Base-by-base conservation (phyloP, 495 filamentous ascomycete genomes). In the Neurospora cerealis region DNA sequence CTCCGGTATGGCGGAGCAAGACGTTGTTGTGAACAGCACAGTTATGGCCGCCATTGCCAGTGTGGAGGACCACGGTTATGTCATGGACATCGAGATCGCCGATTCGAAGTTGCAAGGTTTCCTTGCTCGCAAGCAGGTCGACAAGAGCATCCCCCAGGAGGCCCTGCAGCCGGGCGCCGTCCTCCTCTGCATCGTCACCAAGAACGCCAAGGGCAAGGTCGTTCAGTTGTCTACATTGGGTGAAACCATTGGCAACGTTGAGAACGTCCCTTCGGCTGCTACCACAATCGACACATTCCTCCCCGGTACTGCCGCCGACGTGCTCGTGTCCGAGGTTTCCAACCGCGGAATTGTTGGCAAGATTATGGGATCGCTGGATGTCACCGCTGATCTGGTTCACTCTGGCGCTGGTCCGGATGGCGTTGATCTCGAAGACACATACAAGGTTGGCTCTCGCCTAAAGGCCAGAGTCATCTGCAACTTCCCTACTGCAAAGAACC, bases 41-140 rank as follows among this genome's bases (percentile, higher is more conserved):
- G 81, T 98, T 24, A 97, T 98, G 85, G 94, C 95, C 24, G 92
- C 93, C 1, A 91, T 99, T 69, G 81, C 86, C 44, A 98, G 95
- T 78, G 91, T 96, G 28, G 96, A 99, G 82, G 96, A 99, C 75
- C 95, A 98, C 81, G 96, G 96, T 77, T 83, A 97, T 72, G 87
- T 98, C 71, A 97, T 98, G 95, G 93, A 97, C 77, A 83, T 99
- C 46, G 93, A 92, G 17, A 85, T 98, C 32, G 86, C 89, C 66
- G 89, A 90, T 69, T 83, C 87, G 21, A 81, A 86, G 40, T 74
- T 94, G 41, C 91, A 88, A 79, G 96, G 92, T 1, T 99, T 99
- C 83, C 87, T 99, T 81, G 90, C 94, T n/a, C 91, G 90, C 17
- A 95, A 93, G 79, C 94, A 98, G 79, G 82, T 97, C 32, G 86